Evolutionary conservation across 352 stramenopile species (phyloP).

Genomic region (Globisporangium yorkense): DNA sequence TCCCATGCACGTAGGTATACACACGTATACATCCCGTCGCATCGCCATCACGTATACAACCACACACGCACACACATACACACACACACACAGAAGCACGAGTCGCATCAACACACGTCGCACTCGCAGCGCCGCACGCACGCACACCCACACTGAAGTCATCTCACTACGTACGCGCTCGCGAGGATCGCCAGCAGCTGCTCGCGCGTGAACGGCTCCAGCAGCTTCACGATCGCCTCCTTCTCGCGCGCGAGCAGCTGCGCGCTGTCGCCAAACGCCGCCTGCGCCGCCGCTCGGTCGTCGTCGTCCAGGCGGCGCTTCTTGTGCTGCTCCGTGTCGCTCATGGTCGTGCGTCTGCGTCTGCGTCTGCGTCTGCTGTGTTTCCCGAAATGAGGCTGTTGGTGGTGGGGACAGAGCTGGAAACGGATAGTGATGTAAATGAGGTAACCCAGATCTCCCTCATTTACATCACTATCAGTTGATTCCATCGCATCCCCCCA

Average conservation of each 20-base stretch:
- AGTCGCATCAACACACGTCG: slow-evolving; percentile 2
- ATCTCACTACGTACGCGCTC: slow-evolving; percentile 42
- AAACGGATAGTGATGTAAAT: not conserved
- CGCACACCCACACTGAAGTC: slow-evolving; percentile 1
- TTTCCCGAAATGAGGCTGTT: slow-evolving; percentile 1
- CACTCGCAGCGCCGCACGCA: slow-evolving; percentile 6
- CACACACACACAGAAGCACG: not conserved
- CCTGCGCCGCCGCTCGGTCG: slow-evolving; percentile 1
- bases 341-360: slow-evolving; percentile 18
- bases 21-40: not conserved
- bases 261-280: slow-evolving; percentile 7
- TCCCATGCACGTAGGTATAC: slow-evolving; percentile 1
- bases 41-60: not conserved
- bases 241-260: slow-evolving; percentile 18
- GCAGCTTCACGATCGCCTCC: slow-evolving; percentile 26
- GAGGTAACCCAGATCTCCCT: not conserved
- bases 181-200: slow-evolving; percentile 63
- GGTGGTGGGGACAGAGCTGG: not conserved
- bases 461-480: too few species aligned
- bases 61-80: not conserved
- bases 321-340: slow-evolving; percentile 25
- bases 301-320: slow-evolving; percentile 30
- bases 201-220: slow-evolving; percentile 52
- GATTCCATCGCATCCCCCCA: not conserved
- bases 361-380: not conserved